phyloP scores from a whole-genome alignment of 345 rosid genomes.

The Eucalyptus curtisii region DNA sequence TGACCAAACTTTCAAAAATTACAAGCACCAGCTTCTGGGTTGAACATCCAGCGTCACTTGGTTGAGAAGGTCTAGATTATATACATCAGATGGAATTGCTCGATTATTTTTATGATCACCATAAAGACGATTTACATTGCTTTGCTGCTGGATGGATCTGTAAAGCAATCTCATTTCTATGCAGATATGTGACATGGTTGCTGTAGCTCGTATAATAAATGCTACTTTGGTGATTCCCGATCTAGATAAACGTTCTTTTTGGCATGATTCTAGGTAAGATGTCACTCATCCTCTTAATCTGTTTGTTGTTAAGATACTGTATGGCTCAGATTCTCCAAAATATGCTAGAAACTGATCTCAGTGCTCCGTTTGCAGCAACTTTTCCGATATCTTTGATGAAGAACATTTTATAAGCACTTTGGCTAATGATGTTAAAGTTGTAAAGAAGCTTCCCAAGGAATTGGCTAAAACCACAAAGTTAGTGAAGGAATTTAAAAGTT shows the following conservation, averaged over 20 bases:
- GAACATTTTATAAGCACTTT: conserved; percentile 5
- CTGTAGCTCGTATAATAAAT: conserved; percentile 77
- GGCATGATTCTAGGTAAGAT: conserved; percentile 81
- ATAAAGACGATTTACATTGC: not conserved
- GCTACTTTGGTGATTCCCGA: conserved; percentile 93
- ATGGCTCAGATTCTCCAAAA: not conserved
- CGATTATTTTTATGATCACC: not conserved
- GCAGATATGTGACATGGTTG: conserved; percentile 99
- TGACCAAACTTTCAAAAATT: not conserved
- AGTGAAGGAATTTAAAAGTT: conserved; percentile 12
- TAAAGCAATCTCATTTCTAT: not conserved
- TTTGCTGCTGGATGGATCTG: not conserved
- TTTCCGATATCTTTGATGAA: conserved; percentile 12
- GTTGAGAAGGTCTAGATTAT: not conserved
- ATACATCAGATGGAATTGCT: not conserved
- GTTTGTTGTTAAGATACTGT: not conserved
- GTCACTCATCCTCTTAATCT: not conserved
- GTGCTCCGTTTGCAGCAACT: conserved; percentile 6
- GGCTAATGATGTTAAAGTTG: conserved; percentile 7
- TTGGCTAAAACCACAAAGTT: not conserved
- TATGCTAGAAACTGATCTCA: not conserved
- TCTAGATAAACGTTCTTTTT: conserved; percentile 85
- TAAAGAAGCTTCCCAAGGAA: conserved; percentile 7
- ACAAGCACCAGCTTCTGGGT: not conserved
- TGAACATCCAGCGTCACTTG: not conserved